These are phyloP conservation scores for Styphnolobium japonicum DNA, from an alignment of 306 rosid genomes.

Conservation along the genomic window DNA sequence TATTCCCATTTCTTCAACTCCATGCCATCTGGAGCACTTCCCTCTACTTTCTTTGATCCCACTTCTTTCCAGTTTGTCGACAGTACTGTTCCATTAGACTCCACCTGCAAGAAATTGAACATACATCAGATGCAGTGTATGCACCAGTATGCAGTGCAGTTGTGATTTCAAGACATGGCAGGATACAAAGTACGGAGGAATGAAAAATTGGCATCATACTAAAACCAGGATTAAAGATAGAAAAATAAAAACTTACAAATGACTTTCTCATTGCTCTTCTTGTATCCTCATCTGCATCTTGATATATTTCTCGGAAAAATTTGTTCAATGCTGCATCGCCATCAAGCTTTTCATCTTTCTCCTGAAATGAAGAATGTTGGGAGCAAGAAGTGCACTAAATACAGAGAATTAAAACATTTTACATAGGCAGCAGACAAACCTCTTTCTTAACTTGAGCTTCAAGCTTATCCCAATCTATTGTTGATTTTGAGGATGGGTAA, in stretches of 20 bases:
- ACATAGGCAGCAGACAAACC: constrained; percentile 45
- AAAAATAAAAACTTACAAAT: constrained; percentile 54
- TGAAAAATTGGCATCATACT: not conserved
- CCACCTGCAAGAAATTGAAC: constrained; percentile 49
- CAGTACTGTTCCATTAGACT: constrained; percentile 88
- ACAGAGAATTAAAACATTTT: not conserved
- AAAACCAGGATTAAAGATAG: not conserved
- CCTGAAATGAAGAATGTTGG: constrained; percentile 46
- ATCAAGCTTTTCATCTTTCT: constrained; percentile 90
- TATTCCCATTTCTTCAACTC: constrained; percentile 89
- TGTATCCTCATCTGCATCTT: constrained; percentile 93
- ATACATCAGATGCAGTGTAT: not conserved
- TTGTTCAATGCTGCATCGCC: constrained; percentile 96
- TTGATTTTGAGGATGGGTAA: constrained; percentile 88
- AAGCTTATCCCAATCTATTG: constrained; percentile 81
- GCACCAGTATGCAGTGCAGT: not conserved
- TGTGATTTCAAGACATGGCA: not conserved
- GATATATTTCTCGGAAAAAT: constrained; percentile 81
- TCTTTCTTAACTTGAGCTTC: constrained; percentile 86
- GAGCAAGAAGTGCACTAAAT: not conserved
- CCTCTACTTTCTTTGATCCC: constrained; percentile 86
- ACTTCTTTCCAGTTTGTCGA: constrained; percentile 99
- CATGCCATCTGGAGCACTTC: constrained; percentile 98
- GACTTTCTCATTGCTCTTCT: constrained; percentile 93
- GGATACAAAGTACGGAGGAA: not conserved